Base-by-base conservation (phyloP, 345 rosid genomes). In the Physaria fendleri region DNA sequence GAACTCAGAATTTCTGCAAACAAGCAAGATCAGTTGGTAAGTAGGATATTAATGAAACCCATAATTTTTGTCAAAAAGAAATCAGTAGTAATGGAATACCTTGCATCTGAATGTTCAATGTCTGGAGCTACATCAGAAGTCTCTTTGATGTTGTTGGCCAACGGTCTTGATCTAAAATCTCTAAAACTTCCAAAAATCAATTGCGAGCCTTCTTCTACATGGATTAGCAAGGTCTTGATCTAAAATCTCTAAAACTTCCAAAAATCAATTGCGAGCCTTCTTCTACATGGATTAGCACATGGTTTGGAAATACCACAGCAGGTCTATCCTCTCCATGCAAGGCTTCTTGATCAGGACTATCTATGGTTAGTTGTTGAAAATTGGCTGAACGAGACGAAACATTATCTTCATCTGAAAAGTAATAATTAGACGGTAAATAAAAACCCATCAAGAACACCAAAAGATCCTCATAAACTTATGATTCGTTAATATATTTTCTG, bases 171-270 rank as follows among this genome's bases (percentile, higher is more conserved):
- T 50, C 79, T 77, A 72, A 75, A 78, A 52, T 79, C 68, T 74
- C 89, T 95, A 77, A 93, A 93, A 62, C 96, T 93, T 45, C 99
- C 99, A 66, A 93, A 93, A 73, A 96, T 90, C 81, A 93, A 79
- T 74, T 87, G 97, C 0, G 88, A 79, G 78, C 97, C 89, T 30
- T 85, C 96, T 38, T 77, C 74, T 38, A 84, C 59, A 66, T 94
- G 88, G 59, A 94, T 82, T 76, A 85, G 90, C 59, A 38, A 27
- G 81, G 69, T 74, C 66, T 77, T 45, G 92, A 71, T 50, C 79
- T 77, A 72, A 75, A 78, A 52, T 79, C 68, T 74, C 89, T 95
- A 77, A 93, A 93, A 62, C 96, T 93, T 45, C 99, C 99, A 66
- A 93, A 93, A 73, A 96, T 90, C 81, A 93, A 79, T 74, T 87